These are phyloP conservation scores for Hypoxylon sp. DNA, from an alignment of 2,329 filamentous ascomycete species.

Conservation along the genomic window DNA sequence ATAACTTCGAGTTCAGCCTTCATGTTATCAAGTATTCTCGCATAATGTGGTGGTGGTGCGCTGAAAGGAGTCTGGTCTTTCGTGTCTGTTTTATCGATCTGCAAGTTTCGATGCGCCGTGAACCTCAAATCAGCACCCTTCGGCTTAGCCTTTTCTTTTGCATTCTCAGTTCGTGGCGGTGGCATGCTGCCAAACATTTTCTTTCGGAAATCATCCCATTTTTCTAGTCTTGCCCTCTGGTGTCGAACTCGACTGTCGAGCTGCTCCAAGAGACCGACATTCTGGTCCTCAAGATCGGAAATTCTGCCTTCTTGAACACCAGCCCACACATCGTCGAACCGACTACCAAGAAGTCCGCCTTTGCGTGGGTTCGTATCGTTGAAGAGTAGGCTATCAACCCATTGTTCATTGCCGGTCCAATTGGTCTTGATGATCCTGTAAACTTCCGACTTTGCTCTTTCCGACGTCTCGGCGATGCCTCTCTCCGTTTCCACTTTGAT, in stretches of 20 bases:
- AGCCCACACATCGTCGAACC: slow-evolving; percentile 79
- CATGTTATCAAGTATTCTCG: slow-evolving; percentile 57
- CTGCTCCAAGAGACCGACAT: slow-evolving; percentile 72
- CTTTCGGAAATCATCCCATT: slow-evolving; percentile 77
- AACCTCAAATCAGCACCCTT: slow-evolving; percentile 67
- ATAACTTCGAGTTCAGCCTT: slow-evolving; percentile 55
- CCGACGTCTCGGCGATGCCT: slow-evolving; percentile 52
- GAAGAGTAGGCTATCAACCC: slow-evolving; percentile 77
- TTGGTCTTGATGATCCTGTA: slow-evolving; percentile 74
- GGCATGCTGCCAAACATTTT: slow-evolving; percentile 56
- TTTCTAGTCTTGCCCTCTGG: slow-evolving; percentile 75
- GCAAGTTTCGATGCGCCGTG: slow-evolving; percentile 62
- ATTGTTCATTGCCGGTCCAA: slow-evolving; percentile 82
- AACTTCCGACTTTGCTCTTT: slow-evolving; percentile 61
- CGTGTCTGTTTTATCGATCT: slow-evolving; percentile 54
- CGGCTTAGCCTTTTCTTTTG: slow-evolving; percentile 42
- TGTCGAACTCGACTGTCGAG: slow-evolving; percentile 74
- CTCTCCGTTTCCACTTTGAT: slow-evolving; percentile 48
- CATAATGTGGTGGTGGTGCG: slow-evolving; percentile 57
- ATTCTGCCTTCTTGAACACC: slow-evolving; percentile 71
- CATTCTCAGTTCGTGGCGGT: slow-evolving; percentile 44
- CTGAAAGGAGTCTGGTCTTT: slow-evolving; percentile 25
- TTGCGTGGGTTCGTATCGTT: slow-evolving; percentile 69
- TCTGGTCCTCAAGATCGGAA: slow-evolving; percentile 65
- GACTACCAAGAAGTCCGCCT: slow-evolving; percentile 72